phyloP scores from a whole-genome alignment of 2,329 filamentous ascomycete species.

The Ceratocystis cubensis region DNA sequence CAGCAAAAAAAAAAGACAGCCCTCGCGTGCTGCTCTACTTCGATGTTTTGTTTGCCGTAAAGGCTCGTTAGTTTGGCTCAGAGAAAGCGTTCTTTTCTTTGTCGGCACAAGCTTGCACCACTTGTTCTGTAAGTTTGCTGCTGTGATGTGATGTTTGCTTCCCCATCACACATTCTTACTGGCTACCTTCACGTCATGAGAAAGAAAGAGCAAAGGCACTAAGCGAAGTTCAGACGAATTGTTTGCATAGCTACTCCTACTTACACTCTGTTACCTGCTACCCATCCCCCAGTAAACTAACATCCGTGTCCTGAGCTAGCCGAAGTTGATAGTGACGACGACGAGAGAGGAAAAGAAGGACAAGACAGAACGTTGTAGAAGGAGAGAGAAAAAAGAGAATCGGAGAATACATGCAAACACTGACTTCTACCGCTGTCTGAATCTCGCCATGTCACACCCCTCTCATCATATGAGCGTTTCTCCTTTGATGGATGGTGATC shows the following conservation, averaged over 20 bases:
- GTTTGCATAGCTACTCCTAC: no score
- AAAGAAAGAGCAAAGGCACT: no score
- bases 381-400: not conserved
- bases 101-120: not conserved
- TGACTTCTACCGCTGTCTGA: not conserved
- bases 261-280: not conserved
- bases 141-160: no score
- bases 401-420: not conserved
- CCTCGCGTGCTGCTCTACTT: not conserved
- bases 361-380: no score
- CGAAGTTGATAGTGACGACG: not conserved
- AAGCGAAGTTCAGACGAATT: not conserved
- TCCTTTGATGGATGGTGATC: not conserved
- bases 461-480: slow-evolving; percentile 14
- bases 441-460: slow-evolving; percentile 16
- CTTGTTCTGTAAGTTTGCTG: no score
- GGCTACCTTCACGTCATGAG: no score
- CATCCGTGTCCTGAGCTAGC: slow-evolving; percentile 9
- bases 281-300: not conserved
- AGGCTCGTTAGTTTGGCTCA: not conserved
- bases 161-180: no score
- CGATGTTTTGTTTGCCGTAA: slow-evolving; percentile 9
- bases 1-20: not conserved
- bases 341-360: no score
- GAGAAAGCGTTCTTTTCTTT: slow-evolving; percentile 10